Conservation (phyloP, 148 eudicot species). For the Spergularia bocconei region DNA sequence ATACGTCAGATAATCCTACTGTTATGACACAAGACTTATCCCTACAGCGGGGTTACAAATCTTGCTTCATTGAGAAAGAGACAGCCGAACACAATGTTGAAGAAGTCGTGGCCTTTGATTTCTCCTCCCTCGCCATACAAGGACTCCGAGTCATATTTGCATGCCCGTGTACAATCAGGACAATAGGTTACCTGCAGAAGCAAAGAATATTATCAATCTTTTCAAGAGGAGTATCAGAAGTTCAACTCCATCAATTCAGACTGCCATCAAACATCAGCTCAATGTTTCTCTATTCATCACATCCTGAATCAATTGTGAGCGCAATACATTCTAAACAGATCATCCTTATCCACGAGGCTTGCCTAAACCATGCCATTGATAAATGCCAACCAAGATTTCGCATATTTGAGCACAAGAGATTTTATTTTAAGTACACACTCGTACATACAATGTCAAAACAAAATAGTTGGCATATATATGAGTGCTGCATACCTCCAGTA, state of each 20-base stretch:
- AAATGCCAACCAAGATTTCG: too few relatives aligned
- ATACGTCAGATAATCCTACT: not conserved
- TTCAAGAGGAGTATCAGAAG: too few relatives aligned
- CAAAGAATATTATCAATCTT: not conserved
- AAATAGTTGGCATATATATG: not conserved
- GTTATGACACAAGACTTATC: not conserved
- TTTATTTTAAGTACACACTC: not conserved
- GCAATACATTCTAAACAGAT: too few relatives aligned
- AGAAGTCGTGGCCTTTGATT: constrained; percentile 61
- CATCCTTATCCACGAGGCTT: not conserved
- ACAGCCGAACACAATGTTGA: constrained; percentile 76
- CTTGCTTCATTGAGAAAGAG: constrained; percentile 72
- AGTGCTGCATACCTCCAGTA: constrained; percentile 64
- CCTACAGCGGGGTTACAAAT: constrained; percentile 47
- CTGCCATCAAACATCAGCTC: too few relatives aligned
- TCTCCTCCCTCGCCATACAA: constrained; percentile 38
- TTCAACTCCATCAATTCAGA: too few relatives aligned
- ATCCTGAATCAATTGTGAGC: too few relatives aligned
- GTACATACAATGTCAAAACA: not conserved
- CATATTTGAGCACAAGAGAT: not conserved
- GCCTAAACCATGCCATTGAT: not conserved
- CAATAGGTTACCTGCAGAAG: constrained; percentile 82
- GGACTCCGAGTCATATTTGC: constrained; percentile 63
- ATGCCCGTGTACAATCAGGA: constrained; percentile 88
- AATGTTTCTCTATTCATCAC: too few relatives aligned